A percentile compares a stretch with the other conserved stretches of the same genome.
Conservation (phyloP, 2,329 filamentous ascomycete genomes). For the Celoporthe dispersa region DNA sequence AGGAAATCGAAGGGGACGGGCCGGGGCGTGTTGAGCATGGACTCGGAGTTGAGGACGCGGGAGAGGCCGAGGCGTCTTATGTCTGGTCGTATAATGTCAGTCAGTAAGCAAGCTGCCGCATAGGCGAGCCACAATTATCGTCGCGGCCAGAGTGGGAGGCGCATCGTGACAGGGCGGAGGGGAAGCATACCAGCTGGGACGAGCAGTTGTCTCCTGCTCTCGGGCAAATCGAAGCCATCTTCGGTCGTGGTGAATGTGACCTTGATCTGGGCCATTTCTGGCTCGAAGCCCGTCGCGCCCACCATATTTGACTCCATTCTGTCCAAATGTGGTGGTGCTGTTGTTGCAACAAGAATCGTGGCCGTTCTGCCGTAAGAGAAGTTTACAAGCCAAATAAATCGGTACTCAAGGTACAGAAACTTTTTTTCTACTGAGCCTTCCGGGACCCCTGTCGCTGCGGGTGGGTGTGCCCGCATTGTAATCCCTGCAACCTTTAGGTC, state of each 20-base stretch:
- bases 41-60: conserved; percentile 72
- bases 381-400: not conserved
- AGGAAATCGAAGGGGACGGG: conserved; percentile 91
- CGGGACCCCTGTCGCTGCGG: conserved; percentile 9
- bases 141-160: not conserved
- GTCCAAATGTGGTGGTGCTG: not conserved
- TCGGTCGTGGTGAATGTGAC: conserved; percentile 70
- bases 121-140: conserved; percentile 10
- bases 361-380: not conserved
- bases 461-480: conserved; percentile 23
- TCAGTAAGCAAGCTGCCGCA: not conserved
- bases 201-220: conserved; percentile 64
- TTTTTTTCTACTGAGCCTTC: conserved; percentile 23
- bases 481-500: not conserved
- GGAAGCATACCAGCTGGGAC: conserved; percentile 61
- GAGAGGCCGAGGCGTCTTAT: conserved; percentile 73
- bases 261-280: conserved; percentile 59
- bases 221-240: conserved; percentile 64
- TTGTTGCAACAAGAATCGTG: conserved; percentile 17
- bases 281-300: conserved; percentile 34
- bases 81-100: conserved; percentile 51
- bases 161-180: conserved; percentile 20
- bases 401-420: conserved; percentile 18
- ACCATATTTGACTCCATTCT: conserved; percentile 35
- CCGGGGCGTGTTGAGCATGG: conserved; percentile 66